These are phyloP conservation scores for Xylaria digitata DNA, from an alignment of 2,329 filamentous ascomycete species.

Conservation along the genomic window DNA sequence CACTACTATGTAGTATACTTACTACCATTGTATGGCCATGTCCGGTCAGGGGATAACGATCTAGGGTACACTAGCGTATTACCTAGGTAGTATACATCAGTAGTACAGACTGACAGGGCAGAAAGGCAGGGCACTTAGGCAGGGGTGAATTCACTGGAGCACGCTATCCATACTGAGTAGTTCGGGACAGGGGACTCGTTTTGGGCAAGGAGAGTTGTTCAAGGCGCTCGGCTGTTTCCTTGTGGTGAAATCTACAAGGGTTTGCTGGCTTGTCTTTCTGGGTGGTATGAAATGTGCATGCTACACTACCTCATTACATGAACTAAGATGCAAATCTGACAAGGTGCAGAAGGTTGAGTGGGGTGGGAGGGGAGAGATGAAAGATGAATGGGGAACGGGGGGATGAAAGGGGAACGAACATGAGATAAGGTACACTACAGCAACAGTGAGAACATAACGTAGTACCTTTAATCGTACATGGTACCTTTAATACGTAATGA, in stretches of 20 bases:
- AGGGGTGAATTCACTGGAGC: background rate
- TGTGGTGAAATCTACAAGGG: slow-evolving; percentile 25
- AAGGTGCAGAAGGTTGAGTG: slow-evolving; percentile 18
- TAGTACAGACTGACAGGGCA: background rate
- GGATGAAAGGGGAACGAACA: slow-evolving; percentile 15
- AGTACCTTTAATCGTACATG: too few relatives aligned
- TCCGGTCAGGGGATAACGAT: too few relatives aligned
- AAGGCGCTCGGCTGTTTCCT: slow-evolving; percentile 31
- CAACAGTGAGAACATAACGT: too few relatives aligned
- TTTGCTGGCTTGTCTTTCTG: slow-evolving; percentile 9
- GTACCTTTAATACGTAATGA: too few relatives aligned
- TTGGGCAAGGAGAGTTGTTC: slow-evolving; percentile 31
- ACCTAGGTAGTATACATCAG: slow-evolving; percentile 2
- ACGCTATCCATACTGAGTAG: background rate
- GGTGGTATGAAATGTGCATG: slow-evolving; percentile 4
- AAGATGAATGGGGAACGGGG: slow-evolving; percentile 2
- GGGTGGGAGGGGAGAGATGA: slow-evolving; percentile 1
- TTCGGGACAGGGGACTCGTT: slow-evolving; percentile 22
- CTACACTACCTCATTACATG: slow-evolving; percentile 19
- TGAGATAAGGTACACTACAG: slow-evolving; percentile 8
- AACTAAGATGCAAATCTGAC: slow-evolving; percentile 36
- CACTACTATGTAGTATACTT: too few relatives aligned
- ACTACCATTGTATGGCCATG: too few relatives aligned
- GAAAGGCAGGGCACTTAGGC: too few relatives aligned
- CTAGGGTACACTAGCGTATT: background rate